These are phyloP conservation scores for Penicillium nordicum DNA, from an alignment of 2,329 filamentous ascomycete genomes.

Conservation along the genomic window DNA sequence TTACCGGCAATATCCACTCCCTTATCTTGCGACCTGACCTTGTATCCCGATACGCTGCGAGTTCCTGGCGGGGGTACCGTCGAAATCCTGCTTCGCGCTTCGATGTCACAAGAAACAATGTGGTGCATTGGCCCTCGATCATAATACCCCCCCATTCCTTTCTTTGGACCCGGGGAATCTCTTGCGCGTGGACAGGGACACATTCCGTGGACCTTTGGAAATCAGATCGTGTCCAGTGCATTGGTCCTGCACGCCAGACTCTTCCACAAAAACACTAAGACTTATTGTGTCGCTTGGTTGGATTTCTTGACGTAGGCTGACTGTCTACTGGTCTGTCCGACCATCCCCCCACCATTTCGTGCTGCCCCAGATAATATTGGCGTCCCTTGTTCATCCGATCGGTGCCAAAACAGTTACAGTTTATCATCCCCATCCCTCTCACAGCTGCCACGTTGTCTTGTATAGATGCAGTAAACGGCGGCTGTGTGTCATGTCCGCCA, in stretches of 20 bases:
- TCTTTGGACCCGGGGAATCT: slow-evolving; percentile 13
- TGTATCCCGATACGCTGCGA: background rate
- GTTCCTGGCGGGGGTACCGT: slow-evolving; percentile 6
- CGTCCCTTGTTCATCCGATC: slow-evolving; percentile 4
- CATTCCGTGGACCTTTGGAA: slow-evolving; percentile 19
- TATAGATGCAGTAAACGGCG: slow-evolving; percentile 34
- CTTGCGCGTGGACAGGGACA: slow-evolving; percentile 7
- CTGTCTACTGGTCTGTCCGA: slow-evolving; percentile 7
- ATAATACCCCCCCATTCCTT: slow-evolving; percentile 18
- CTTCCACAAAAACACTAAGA: slow-evolving; percentile 6
- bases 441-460: slow-evolving; percentile 19
- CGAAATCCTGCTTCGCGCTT: slow-evolving; percentile 8
- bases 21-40: slow-evolving; percentile 7
- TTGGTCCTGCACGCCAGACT: slow-evolving; percentile 6
- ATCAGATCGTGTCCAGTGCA: slow-evolving; percentile 11
- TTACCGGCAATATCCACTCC: slow-evolving; percentile 12
- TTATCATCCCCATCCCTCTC: slow-evolving; percentile 8
- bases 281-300: slow-evolving; percentile 10
- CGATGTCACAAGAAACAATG: slow-evolving; percentile 23
- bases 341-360: slow-evolving; percentile 4
- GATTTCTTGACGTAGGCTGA: slow-evolving; percentile 7
- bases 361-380: background rate
- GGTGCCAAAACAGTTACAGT: slow-evolving; percentile 8
- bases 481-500: slow-evolving; percentile 42
- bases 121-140: slow-evolving; percentile 16